Percentiles rank a stretch among this genome's conserved stretches.
Evolutionary conservation across 2,329 filamentous ascomycete genomes (phyloP).

Genomic region (Aspergillus eucalypticola): DNA sequence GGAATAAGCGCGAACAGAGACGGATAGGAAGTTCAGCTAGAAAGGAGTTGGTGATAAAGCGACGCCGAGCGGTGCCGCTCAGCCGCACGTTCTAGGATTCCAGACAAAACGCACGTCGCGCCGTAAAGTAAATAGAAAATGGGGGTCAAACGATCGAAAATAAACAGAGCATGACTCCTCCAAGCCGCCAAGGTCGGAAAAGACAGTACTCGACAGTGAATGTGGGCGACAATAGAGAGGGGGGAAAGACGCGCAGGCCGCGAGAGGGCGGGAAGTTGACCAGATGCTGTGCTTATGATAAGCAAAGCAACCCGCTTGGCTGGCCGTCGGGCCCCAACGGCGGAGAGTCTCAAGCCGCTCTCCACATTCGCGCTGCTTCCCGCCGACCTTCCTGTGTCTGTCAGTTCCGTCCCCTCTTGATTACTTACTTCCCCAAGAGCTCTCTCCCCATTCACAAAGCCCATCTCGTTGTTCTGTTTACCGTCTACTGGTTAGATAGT

Average conservation of each 20-base stretch:
- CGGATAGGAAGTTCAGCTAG: background rate
- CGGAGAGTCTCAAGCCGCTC: constrained; percentile 12
- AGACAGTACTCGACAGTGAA: background rate
- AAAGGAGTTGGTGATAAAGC: constrained; percentile 3
- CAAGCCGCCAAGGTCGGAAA: background rate
- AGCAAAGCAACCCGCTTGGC: background rate
- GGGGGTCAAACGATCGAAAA: background rate
- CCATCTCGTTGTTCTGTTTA: background rate
- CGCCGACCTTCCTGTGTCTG: background rate
- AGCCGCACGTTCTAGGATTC: constrained; percentile 16
- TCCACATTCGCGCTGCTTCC: background rate
- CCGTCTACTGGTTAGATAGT: constrained; percentile 2
- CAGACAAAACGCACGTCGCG: constrained; percentile 6
- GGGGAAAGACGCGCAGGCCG: constrained; percentile 17
- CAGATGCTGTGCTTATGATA: background rate
- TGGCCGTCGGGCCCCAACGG: constrained; percentile 9
- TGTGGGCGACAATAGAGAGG: constrained; percentile 4
- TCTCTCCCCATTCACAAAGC: background rate
- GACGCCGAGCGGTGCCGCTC: constrained; percentile 15
- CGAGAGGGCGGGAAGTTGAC: background rate
- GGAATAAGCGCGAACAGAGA: background rate
- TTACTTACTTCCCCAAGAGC: background rate
- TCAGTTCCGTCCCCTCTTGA: background rate
- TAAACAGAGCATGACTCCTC: constrained; percentile 18
- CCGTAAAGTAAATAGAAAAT: constrained; percentile 10